A percentile compares a stretch with the other conserved stretches of the same genome.
These are phyloP conservation scores for Pichia phayaonensis DNA, from an alignment of 805 yeast genomes.

Conservation along the genomic window DNA sequence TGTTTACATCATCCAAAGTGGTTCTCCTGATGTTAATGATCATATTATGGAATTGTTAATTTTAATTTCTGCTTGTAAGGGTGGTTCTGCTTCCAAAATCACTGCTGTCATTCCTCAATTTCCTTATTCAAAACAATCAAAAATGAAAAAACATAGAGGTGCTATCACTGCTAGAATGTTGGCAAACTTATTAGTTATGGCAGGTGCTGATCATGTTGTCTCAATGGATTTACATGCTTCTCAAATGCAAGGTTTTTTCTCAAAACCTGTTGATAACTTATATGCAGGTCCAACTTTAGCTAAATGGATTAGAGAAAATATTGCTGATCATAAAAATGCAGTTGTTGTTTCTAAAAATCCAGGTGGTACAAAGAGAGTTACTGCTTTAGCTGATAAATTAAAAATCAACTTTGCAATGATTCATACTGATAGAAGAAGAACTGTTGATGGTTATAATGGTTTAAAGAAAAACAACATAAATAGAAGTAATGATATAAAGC, in stretches of 20 bases:
- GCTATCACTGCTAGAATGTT: slow-evolving; percentile 98
- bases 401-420: slow-evolving; percentile 98
- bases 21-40: slow-evolving; percentile 82
- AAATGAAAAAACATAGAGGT: slow-evolving; percentile 98
- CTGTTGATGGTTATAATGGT: slow-evolving; percentile 48
- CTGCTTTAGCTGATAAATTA: slow-evolving; percentile 93
- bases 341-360: slow-evolving; percentile 99
- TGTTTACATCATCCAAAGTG: slow-evolving; percentile 87
- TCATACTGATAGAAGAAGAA: slow-evolving; percentile 94
- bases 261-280: slow-evolving; percentile 93
- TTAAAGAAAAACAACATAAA: slow-evolving; percentile 40
- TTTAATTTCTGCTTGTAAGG: slow-evolving; percentile 89
- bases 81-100: slow-evolving; percentile 96
- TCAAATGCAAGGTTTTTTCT: slow-evolving; percentile 98
- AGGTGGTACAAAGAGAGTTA: slow-evolving; percentile 97
- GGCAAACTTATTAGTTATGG: slow-evolving; percentile 91
- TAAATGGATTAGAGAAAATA: slow-evolving; percentile 88
- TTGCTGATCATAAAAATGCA: slow-evolving; percentile 76
- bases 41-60: slow-evolving; percentile 94
- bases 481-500: slow-evolving; percentile 31
- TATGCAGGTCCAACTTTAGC: slow-evolving; percentile 96
- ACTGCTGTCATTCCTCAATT: slow-evolving; percentile 97
- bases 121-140: slow-evolving; percentile 94
- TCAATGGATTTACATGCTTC: slow-evolving; percentile 96
- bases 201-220: slow-evolving; percentile 98